These are phyloP conservation scores for Coemansia sp. DNA, from an alignment of 192 early-diverging fungal genomes.

Conservation along the genomic window DNA sequence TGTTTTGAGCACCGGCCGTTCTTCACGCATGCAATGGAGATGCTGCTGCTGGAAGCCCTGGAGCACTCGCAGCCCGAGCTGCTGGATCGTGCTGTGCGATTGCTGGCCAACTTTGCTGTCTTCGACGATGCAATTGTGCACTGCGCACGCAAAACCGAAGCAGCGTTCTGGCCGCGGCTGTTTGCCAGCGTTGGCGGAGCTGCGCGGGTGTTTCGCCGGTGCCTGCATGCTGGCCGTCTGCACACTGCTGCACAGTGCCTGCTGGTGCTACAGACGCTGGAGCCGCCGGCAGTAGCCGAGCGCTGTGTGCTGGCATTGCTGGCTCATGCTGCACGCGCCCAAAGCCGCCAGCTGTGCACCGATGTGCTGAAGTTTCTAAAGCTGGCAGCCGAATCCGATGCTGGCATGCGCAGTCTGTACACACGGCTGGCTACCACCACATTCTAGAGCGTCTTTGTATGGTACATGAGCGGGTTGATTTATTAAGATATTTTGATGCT, in stretches of 20 bases:
- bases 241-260: conserved; percentile 89
- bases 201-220: conserved; percentile 77
- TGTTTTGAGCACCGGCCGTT: conserved; percentile 76
- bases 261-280: conserved; percentile 89
- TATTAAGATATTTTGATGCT: background rate
- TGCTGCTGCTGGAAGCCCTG: conserved; percentile 82
- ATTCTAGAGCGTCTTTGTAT: background rate
- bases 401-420: conserved; percentile 14
- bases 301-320: conserved; percentile 33
- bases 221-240: conserved; percentile 64
- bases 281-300: conserved; percentile 53
- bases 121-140: conserved; percentile 87
- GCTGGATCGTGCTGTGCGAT: conserved; percentile 67
- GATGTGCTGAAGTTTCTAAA: conserved; percentile 44
- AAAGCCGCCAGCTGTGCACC: conserved; percentile 18
- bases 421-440: conserved; percentile 2
- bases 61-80: conserved; percentile 63
- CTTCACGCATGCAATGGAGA: conserved; percentile 90
- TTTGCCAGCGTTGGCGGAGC: conserved; percentile 85
- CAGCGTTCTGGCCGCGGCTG: conserved; percentile 83
- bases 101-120: conserved; percentile 73
- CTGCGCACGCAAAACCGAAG: conserved; percentile 96
- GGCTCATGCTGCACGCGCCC: conserved; percentile 4
- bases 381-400: conserved; percentile 34
- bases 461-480: background rate